Percentiles rank a stretch among this genome's conserved stretches.
These are phyloP conservation scores for Glarea lozoyensis DNA, from an alignment of 495 filamentous ascomycete genomes.

Conservation along the genomic window DNA sequence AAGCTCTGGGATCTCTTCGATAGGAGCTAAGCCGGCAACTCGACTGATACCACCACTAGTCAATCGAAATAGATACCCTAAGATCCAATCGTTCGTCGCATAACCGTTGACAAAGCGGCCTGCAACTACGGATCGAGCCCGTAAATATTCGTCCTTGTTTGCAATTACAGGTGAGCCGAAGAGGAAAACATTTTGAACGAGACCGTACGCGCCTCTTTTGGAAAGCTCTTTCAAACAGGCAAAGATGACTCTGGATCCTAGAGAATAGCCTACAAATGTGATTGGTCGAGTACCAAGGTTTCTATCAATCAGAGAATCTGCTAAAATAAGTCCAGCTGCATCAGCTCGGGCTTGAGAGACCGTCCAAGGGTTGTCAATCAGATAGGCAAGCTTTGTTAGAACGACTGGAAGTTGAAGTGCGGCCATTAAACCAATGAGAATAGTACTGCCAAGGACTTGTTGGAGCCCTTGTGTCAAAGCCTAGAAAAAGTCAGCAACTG, in stretches of 20 bases:
- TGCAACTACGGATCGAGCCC: slow-evolving; percentile 69
- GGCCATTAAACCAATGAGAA: slow-evolving; percentile 83
- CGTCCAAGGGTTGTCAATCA: slow-evolving; percentile 98
- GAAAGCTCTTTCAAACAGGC: slow-evolving; percentile 84
- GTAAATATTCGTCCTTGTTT: slow-evolving; percentile 84
- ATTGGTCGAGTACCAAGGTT: slow-evolving; percentile 88
- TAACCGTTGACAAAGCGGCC: slow-evolving; percentile 94
- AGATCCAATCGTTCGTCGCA: slow-evolving; percentile 91
- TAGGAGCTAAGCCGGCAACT: slow-evolving; percentile 77
- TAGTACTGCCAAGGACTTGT: slow-evolving; percentile 86
- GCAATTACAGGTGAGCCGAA: slow-evolving; percentile 91
- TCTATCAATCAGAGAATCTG: slow-evolving; percentile 85
- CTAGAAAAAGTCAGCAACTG: slow-evolving; percentile 21
- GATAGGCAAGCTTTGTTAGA: slow-evolving; percentile 86
- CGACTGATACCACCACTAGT: slow-evolving; percentile 88
- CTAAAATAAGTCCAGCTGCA: slow-evolving; percentile 84
- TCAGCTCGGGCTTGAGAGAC: slow-evolving; percentile 87
- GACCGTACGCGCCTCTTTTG: slow-evolving; percentile 74
- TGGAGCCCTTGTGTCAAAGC: slow-evolving; percentile 93
- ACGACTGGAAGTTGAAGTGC: slow-evolving; percentile 89
- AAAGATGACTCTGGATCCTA: slow-evolving; percentile 89
- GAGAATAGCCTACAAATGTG: slow-evolving; percentile 93
- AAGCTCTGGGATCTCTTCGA: slow-evolving; percentile 68
- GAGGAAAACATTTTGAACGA: slow-evolving; percentile 92
- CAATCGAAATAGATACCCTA: slow-evolving; percentile 93